Evolutionary conservation across 371 early-diverging fungal species (phyloP), one percentile per base, ranked within the genome.

Genomic region (Conidiobolus incongruus): DNA sequence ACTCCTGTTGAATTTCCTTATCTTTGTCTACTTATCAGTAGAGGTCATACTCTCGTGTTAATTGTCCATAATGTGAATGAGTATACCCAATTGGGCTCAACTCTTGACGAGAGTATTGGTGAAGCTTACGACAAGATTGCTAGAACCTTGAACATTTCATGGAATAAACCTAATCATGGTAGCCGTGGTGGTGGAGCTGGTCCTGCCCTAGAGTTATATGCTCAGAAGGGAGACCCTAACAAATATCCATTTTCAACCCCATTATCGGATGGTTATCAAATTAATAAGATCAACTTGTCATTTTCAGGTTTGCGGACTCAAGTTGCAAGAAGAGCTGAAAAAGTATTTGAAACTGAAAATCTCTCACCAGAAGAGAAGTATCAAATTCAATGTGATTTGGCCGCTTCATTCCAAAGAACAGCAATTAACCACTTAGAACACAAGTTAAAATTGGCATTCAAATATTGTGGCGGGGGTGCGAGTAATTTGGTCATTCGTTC

Each of bases 61-160:
- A 52, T 76, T 1, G 77, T 66, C 0, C 67, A 76, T 34, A 58
- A 53, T n/a, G 62, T 83, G 23, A 67, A 70, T 37, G 53, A 68
- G 3, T 75, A 81, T 54, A 61, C 65, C 24, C 54, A 62, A 31
- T 44, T 85, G 19, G 83, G 73, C 13, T 62, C 72, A 1, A 82
- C 84, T 2, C 49, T 76, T 20, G 86, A 83, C 56, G 77, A 81
- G 50, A 74, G 79, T 15, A 66, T 81, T 7, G 84, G 86, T 11
- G 84, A 82, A 44, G 81, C 82, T 2, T 78, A 76, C 43, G 86
- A 85, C 55, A 85, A 82, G 51, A 69, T 68, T 1, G 72, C 83
- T 1, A 61, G 86, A 0, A 55, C 63, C 4, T 60, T 85, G 11
- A 55, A 53, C 6, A 45, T 85, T 16, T 65, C 68, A 20, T 85